Evolutionary conservation across 176 grass and related monocot genomes (phyloP).

Genomic region (Carex kokanica): DNA sequence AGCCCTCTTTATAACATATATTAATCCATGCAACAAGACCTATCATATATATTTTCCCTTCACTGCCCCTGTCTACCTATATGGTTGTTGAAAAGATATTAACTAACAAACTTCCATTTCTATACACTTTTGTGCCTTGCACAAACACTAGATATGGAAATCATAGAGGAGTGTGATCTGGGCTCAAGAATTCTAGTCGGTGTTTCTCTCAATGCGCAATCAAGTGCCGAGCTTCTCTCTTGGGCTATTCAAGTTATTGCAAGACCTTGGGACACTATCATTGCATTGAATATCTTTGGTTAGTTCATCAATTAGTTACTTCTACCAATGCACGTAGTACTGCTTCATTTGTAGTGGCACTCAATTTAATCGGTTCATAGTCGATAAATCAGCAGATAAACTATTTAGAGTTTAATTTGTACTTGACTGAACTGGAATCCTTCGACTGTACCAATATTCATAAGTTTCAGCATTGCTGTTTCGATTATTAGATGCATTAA

Average conservation of each 20-base stretch:
- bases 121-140: conserved; percentile 22
- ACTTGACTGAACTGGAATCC: neutral
- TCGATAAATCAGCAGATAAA: neutral
- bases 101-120: conserved; percentile 18
- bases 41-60: neutral
- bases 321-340: neutral
- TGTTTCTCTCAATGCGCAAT: conserved; percentile 51
- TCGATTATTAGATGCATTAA: neutral
- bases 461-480: neutral
- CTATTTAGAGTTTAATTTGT: neutral
- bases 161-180: conserved; percentile 50
- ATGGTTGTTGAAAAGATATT: neutral
- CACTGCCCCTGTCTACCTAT: conserved; percentile 20
- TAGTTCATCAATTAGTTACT: neutral
- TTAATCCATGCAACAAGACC: conserved; percentile 2
- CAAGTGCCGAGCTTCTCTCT: conserved; percentile 67
- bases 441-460: neutral
- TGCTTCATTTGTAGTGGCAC: neutral
- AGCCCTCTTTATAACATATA: conserved; percentile 19
- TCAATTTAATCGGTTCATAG: neutral
- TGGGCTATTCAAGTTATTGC: conserved; percentile 67
- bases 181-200: conserved; percentile 70
- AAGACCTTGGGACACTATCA: conserved; percentile 59
- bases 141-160: conserved; percentile 46
- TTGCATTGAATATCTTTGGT: conserved; percentile 89